These are phyloP conservation scores for Macrolepiota dolichaula DNA, from an alignment of 768 basidiomycete species.

Conservation along the genomic window DNA sequence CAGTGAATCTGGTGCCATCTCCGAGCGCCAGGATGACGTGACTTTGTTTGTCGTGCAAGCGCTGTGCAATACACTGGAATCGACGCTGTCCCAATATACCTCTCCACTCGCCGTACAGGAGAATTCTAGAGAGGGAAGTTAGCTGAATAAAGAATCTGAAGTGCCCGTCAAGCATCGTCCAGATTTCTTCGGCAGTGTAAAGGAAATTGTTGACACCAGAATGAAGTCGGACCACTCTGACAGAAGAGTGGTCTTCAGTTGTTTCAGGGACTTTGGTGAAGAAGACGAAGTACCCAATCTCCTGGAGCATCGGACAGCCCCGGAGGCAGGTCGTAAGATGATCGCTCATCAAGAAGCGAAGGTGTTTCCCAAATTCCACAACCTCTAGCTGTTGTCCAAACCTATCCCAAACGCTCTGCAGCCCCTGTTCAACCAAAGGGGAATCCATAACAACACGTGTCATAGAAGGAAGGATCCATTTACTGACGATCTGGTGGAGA, in stretches of 20 bases:
- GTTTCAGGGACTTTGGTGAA: slow-evolving; percentile 37
- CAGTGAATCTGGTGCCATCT: neutral
- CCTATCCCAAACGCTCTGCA: slow-evolving; percentile 44
- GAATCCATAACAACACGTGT: slow-evolving; percentile 50
- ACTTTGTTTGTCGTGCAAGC: neutral
- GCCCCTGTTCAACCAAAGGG: slow-evolving; percentile 31
- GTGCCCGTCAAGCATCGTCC: slow-evolving; percentile 44
- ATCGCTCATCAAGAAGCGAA: slow-evolving; percentile 52
- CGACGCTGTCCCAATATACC: slow-evolving; percentile 32
- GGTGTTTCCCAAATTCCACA: slow-evolving; percentile 56
- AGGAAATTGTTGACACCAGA: slow-evolving; percentile 43
- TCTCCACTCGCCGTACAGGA: slow-evolving; percentile 55
- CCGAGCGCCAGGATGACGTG: neutral
- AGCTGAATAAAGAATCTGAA: slow-evolving; percentile 42
- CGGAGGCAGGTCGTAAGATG: slow-evolving; percentile 43
- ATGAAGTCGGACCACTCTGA: slow-evolving; percentile 51
- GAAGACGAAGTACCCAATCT: slow-evolving; percentile 55
- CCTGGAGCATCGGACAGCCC: slow-evolving; percentile 40
- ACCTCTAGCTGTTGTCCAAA: slow-evolving; percentile 48
- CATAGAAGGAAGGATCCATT: slow-evolving; percentile 54
- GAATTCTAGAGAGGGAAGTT: slow-evolving; percentile 41
- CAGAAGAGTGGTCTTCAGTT: slow-evolving; percentile 21
- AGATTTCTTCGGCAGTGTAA: slow-evolving; percentile 28
- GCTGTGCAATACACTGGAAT: slow-evolving; percentile 16
- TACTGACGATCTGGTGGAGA: slow-evolving; percentile 39